These are phyloP conservation scores for Aspergillus pseudoviridinutans DNA, from an alignment of 2,329 filamentous ascomycete species.

Conservation along the genomic window DNA sequence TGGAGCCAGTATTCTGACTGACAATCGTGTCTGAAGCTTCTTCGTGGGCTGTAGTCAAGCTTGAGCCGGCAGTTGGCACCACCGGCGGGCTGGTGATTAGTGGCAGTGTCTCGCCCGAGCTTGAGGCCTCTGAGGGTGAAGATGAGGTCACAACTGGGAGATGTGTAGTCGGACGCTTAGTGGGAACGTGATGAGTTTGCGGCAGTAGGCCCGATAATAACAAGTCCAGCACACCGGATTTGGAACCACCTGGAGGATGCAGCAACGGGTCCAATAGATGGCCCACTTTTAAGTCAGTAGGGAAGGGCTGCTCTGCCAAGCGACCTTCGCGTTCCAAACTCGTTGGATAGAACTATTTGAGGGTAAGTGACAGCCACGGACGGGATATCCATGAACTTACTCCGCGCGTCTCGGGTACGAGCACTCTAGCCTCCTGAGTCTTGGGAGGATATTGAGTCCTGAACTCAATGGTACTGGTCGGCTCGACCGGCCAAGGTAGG, in stretches of 20 bases:
- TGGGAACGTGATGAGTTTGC: background rate
- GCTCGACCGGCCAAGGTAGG: conserved; percentile 20
- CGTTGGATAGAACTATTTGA: conserved; percentile 27
- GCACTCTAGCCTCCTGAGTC: conserved; percentile 22
- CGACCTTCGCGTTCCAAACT: conserved; percentile 30
- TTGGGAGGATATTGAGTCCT: conserved; percentile 36
- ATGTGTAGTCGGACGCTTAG: background rate
- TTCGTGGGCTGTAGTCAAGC: background rate
- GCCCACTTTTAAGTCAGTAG: conserved; percentile 15
- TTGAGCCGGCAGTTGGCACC: background rate
- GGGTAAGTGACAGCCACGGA: background rate
- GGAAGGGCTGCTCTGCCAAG: conserved; percentile 24
- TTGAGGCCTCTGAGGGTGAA: background rate
- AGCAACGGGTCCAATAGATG: conserved; percentile 14
- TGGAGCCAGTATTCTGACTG: background rate
- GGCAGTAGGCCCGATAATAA: conserved; percentile 5
- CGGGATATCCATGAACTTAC: conserved; percentile 22
- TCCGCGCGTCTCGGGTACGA: conserved; percentile 23
- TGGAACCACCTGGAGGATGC: conserved; percentile 1
- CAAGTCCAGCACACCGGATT: conserved; percentile 6
- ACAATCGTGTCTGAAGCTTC: background rate
- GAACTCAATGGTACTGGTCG: conserved; percentile 16
- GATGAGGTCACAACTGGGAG: background rate
- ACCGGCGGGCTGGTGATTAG: background rate
- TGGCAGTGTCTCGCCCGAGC: background rate